Evolutionary conservation across 192 early-diverging fungal species (phyloP).

Genomic region (Pilobolus umbonatus): DNA sequence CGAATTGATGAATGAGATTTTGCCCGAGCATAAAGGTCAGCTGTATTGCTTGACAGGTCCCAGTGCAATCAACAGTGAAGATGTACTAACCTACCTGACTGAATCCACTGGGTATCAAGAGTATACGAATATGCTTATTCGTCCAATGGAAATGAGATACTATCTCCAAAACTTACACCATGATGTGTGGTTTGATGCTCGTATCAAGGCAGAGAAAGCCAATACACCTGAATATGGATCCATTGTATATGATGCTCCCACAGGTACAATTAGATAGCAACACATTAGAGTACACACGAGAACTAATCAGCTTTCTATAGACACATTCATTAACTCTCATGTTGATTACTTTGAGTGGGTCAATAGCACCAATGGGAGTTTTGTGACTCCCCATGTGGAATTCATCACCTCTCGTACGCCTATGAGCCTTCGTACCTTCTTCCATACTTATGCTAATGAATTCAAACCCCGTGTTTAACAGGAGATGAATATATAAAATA

Average conservation of each 20-base stretch:
- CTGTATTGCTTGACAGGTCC: slow-evolving; percentile 25
- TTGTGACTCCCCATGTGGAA: slow-evolving; percentile 17
- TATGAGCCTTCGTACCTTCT: slow-evolving; percentile 20
- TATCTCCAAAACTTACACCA: slow-evolving; percentile 18
- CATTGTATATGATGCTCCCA: slow-evolving; percentile 20
- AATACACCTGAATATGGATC: slow-evolving; percentile 18
- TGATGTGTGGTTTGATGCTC: slow-evolving; percentile 32
- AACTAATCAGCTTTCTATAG: background rate
- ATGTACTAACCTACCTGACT: slow-evolving; percentile 13
- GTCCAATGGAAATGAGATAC: slow-evolving; percentile 24
- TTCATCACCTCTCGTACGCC: slow-evolving; percentile 2
- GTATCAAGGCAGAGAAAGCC: slow-evolving; percentile 25
- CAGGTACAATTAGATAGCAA: slow-evolving; percentile 14
- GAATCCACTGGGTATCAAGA: slow-evolving; percentile 12
- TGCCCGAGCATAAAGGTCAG: slow-evolving; percentile 14
- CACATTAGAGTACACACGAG: no score
- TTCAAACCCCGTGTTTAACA: slow-evolving; percentile 30
- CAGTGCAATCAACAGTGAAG: slow-evolving; percentile 11
- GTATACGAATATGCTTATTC: slow-evolving; percentile 5
- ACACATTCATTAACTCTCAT: background rate
- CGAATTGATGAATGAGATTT: background rate
- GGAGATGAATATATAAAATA: background rate
- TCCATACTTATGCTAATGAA: slow-evolving; percentile 24
- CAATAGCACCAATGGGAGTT: slow-evolving; percentile 14
- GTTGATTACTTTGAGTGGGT: slow-evolving; percentile 34